Conservation (phyloP, 2,329 filamentous ascomycete species). For the Apiospora kogelbergensis region DNA sequence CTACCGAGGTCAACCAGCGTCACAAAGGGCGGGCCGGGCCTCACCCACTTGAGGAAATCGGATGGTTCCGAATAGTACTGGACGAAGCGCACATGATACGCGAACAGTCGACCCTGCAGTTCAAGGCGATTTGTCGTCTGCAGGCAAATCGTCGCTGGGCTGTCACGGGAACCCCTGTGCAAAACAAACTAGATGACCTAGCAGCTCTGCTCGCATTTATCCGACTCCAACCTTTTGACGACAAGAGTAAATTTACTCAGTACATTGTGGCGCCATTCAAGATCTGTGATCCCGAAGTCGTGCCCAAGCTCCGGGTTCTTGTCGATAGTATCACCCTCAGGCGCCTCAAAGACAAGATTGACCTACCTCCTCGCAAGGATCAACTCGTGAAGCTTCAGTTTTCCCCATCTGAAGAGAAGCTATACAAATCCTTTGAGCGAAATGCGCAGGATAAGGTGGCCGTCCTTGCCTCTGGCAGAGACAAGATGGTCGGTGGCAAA, state of each 20-base stretch:
- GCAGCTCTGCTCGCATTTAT: conserved; percentile 85
- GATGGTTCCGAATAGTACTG: conserved; percentile 91
- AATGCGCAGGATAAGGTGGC: conserved; percentile 80
- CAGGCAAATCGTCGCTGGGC: conserved; percentile 86
- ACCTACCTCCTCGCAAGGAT: conserved; percentile 75
- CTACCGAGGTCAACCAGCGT: conserved; percentile 71
- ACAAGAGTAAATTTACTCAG: conserved; percentile 71
- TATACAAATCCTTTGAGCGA: conserved; percentile 84
- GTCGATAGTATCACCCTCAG: conserved; percentile 94
- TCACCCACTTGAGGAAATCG: conserved; percentile 72
- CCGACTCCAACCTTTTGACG: conserved; percentile 80
- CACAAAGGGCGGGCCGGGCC: conserved; percentile 58
- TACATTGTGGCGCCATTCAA: conserved; percentile 87
- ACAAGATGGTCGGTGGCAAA: conserved; percentile 72
- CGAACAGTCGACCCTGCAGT: conserved; percentile 77
- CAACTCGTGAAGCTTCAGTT: conserved; percentile 74
- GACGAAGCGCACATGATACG: conserved; percentile 96
- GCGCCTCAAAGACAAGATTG: conserved; percentile 86
- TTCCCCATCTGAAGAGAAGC: conserved; percentile 66
- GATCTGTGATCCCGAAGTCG: conserved; percentile 76
- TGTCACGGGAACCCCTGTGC: conserved; percentile 94
- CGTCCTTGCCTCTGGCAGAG: conserved; percentile 64
- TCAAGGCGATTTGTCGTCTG: conserved; percentile 79
- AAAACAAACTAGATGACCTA: conserved; percentile 90
- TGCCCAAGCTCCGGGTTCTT: conserved; percentile 82